These are phyloP conservation scores for Phytophthora foliorum DNA, from an alignment of 352 stramenopile genomes.

Conservation along the genomic window DNA sequence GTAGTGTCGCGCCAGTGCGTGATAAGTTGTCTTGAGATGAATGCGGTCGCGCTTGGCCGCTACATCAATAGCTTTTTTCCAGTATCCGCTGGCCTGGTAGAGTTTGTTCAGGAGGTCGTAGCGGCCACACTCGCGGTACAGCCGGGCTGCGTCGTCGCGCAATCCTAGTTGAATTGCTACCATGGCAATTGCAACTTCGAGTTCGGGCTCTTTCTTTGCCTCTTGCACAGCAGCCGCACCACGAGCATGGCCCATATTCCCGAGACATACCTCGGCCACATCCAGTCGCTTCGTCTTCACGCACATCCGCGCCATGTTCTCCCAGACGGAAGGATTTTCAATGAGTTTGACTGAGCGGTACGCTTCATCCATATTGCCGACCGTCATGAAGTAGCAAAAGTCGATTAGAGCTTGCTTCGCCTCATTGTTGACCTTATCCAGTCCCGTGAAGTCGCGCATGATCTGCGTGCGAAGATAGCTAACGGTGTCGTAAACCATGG, in stretches of 20 bases:
- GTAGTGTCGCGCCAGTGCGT: slow-evolving; percentile 91
- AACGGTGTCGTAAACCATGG: slow-evolving; percentile 42
- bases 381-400: slow-evolving; percentile 96
- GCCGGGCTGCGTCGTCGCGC: slow-evolving; percentile 89
- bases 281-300: slow-evolving; percentile 96
- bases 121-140: slow-evolving; percentile 93
- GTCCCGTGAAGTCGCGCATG: slow-evolving; percentile 95
- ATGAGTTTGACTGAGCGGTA: slow-evolving; percentile 95
- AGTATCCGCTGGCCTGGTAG: slow-evolving; percentile 92
- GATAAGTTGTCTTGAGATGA: slow-evolving; percentile 93
- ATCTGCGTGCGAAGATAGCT: slow-evolving; percentile 79
- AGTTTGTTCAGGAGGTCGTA: slow-evolving; percentile 95
- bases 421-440: slow-evolving; percentile 91
- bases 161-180: slow-evolving; percentile 95
- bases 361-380: slow-evolving; percentile 96
- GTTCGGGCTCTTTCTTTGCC: slow-evolving; percentile 70
- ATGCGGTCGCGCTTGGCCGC: slow-evolving; percentile 92
- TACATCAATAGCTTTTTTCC: slow-evolving; percentile 92
- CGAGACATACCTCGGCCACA: slow-evolving; percentile 94
- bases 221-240: slow-evolving; percentile 91
- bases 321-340: slow-evolving; percentile 94
- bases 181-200: slow-evolving; percentile 90
- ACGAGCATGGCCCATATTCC: slow-evolving; percentile 95
- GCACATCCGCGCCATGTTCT: slow-evolving; percentile 97
- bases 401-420: slow-evolving; percentile 92